Evolutionary conservation across 2,329 filamentous ascomycete species (phyloP).

Genomic region (Colletotrichum sp.): DNA sequence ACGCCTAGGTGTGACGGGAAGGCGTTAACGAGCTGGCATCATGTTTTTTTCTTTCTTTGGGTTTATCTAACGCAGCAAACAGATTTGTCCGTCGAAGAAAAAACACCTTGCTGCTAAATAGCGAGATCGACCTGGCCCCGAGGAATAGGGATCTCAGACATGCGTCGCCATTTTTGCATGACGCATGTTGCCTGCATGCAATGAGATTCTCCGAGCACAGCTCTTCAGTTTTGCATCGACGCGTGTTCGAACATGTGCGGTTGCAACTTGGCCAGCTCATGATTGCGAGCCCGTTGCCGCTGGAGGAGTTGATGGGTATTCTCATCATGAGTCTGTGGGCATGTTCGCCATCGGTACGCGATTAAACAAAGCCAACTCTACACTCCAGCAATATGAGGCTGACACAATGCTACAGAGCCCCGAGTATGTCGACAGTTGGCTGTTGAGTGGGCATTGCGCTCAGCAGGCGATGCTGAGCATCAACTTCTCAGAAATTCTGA

Average conservation of each 20-base stretch:
- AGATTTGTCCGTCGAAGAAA: slow-evolving; percentile 13
- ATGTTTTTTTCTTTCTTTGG: not conserved
- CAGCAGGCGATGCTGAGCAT: slow-evolving; percentile 49
- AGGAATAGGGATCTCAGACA: slow-evolving; percentile 28
- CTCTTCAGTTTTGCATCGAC: slow-evolving; percentile 33
- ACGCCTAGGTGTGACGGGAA: not conserved
- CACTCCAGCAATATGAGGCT: not conserved
- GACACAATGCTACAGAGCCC: slow-evolving; percentile 5
- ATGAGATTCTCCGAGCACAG: slow-evolving; percentile 14
- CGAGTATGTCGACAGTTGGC: slow-evolving; percentile 48
- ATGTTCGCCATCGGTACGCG: slow-evolving; percentile 9
- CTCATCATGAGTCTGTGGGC: slow-evolving; percentile 38
- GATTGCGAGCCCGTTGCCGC: slow-evolving; percentile 40
- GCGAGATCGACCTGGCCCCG: slow-evolving; percentile 3
- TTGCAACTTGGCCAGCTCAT: slow-evolving; percentile 42
- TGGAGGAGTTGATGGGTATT: slow-evolving; percentile 45
- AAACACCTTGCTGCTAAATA: slow-evolving; percentile 13
- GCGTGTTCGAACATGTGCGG: slow-evolving; percentile 43
- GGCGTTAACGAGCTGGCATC: not conserved
- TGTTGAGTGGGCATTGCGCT: slow-evolving; percentile 45
- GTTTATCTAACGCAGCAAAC: not conserved
- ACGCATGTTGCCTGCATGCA: slow-evolving; percentile 43
- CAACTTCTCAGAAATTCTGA: slow-evolving; percentile 44
- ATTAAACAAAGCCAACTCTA: not conserved
- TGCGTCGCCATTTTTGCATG: slow-evolving; percentile 43